A percentile compares a stretch with the other conserved stretches of the same genome.
These are phyloP conservation scores for Drosera spatulata DNA, from an alignment of 179 eudicot species.

Conservation along the genomic window DNA sequence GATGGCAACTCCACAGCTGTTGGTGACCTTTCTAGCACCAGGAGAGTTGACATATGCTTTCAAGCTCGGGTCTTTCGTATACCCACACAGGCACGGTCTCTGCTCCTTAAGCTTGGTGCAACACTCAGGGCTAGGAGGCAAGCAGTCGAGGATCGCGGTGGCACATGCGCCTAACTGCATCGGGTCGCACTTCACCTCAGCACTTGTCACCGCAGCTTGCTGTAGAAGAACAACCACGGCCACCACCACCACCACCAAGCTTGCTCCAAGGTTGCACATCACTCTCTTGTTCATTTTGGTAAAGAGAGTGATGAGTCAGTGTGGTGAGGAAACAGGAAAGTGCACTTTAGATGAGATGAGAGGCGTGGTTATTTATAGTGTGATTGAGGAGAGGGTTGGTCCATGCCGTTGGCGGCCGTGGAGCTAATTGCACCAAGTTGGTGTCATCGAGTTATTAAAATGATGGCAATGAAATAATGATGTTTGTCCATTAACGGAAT, in stretches of 20 bases:
- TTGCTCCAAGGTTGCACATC: no score
- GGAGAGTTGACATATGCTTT: background rate
- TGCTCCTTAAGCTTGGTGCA: conserved; percentile 1
- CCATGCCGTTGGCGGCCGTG: no score
- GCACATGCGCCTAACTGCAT: conserved; percentile 29
- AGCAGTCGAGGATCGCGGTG: conserved; percentile 10
- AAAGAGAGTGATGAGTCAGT: no score
- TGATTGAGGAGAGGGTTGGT: no score
- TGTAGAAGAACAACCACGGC: background rate
- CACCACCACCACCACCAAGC: background rate
- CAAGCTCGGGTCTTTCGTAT: background rate
- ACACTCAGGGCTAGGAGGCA: background rate
- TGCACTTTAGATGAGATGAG: no score
- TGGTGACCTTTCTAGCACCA: conserved; percentile 5
- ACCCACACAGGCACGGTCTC: conserved; percentile 3
- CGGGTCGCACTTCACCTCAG: conserved; percentile 38
- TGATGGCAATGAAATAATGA: no score
- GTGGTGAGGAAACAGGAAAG: no score
- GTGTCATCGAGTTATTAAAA: no score
- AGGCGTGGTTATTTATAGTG: no score
- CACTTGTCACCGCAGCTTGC: conserved; percentile 1
- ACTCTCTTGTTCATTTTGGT: no score
- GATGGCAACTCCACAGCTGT: conserved; percentile 1
- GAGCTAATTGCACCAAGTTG: no score
- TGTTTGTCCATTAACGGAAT: no score